Evolutionary conservation across 176 grass and related monocot genomes (phyloP).

Genomic region (Avena eriantha): DNA sequence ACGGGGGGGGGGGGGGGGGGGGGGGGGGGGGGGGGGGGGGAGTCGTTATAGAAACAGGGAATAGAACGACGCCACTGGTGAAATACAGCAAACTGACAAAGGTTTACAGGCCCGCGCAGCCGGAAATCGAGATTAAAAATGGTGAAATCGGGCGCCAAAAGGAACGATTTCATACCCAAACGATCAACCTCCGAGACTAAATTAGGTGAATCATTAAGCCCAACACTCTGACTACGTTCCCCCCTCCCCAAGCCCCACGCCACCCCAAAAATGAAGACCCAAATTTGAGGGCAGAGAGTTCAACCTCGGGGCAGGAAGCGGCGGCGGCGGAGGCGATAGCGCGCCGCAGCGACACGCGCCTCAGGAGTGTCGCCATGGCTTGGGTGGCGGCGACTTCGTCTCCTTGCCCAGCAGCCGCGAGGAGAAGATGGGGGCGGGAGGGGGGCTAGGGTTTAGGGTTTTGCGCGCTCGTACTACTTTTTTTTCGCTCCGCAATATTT

Average conservation of each 20-base stretch:
- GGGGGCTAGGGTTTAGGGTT: slow-evolving; percentile 62
- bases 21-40: no score
- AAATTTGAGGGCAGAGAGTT: neutral
- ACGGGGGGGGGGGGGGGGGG: no score
- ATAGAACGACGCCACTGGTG: neutral
- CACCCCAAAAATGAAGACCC: neutral
- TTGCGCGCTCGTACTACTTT: slow-evolving; percentile 19
- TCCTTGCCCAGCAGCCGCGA: slow-evolving; percentile 16
- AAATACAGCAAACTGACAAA: neutral
- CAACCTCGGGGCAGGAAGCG: slow-evolving; percentile 44
- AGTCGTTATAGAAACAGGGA: neutral
- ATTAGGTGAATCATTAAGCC: slow-evolving; percentile 6
- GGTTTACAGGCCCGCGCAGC: neutral
- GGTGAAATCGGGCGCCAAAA: neutral
- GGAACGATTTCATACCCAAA: neutral
- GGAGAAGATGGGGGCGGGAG: neutral
- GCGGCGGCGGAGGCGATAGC: slow-evolving; percentile 47
- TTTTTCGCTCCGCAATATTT: neutral
- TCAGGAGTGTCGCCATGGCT: slow-evolving; percentile 78
- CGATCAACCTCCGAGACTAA: neutral
- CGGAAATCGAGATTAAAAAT: slow-evolving; percentile 10
- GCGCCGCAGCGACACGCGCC: slow-evolving; percentile 56
- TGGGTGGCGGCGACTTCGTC: neutral
- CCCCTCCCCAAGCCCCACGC: neutral
- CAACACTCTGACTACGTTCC: neutral